These are phyloP conservation scores for Epichloe aotearoae DNA, from an alignment of 2,329 filamentous ascomycete genomes.

Conservation along the genomic window DNA sequence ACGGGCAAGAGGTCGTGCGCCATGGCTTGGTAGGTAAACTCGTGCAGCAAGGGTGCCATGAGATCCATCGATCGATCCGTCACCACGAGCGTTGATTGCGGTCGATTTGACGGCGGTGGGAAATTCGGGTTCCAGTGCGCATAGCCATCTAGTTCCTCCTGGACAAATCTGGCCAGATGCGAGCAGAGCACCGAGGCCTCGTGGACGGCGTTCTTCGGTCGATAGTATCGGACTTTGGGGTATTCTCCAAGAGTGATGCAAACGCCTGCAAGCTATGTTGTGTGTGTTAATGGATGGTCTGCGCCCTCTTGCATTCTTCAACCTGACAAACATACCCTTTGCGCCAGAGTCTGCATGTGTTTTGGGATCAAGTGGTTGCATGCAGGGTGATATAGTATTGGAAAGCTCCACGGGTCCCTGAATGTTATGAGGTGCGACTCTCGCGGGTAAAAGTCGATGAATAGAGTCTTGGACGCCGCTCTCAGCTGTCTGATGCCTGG, in stretches of 20 bases:
- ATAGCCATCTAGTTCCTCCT: constrained; percentile 82
- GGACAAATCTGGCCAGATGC: constrained; percentile 81
- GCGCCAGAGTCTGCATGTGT: constrained; percentile 74
- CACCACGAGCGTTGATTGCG: constrained; percentile 71
- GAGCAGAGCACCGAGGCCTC: constrained; percentile 80
- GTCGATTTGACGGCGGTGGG: constrained; percentile 64
- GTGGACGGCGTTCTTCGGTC: constrained; percentile 59
- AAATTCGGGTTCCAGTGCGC: constrained; percentile 67
- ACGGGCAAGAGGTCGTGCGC: constrained; percentile 85
- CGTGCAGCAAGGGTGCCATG: constrained; percentile 75
- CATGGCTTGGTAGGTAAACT: constrained; percentile 99
- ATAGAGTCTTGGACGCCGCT: constrained; percentile 66
- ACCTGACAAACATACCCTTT: constrained; percentile 51
- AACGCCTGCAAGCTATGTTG: constrained; percentile 36
- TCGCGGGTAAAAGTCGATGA: constrained; percentile 78
- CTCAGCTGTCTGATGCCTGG: constrained; percentile 59
- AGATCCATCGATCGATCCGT: constrained; percentile 91
- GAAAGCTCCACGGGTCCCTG: constrained; percentile 90
- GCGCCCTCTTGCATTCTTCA: neutral
- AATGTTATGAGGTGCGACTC: constrained; percentile 90
- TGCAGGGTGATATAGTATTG: constrained; percentile 75
- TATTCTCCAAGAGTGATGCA: constrained; percentile 92
- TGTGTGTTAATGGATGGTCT: neutral
- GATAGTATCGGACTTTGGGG: constrained; percentile 84
- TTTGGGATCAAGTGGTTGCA: constrained; percentile 73